Evolutionary conservation across 139 green algal genomes (phyloP).

Genomic region (Trebouxia sp.): DNA sequence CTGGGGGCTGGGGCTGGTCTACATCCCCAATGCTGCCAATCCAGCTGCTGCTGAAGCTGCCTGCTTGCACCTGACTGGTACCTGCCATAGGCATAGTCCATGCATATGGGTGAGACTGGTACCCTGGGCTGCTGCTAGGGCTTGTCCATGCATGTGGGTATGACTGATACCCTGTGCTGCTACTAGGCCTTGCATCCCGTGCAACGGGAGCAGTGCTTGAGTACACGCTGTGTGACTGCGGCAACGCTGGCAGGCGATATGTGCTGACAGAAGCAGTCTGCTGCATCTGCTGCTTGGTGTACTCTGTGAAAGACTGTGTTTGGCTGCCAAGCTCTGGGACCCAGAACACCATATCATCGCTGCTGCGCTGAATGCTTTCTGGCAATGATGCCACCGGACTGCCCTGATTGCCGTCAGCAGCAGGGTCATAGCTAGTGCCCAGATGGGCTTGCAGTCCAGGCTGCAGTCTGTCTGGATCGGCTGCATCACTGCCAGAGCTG

Average conservation of each 20-base stretch:
- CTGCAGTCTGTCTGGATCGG: no score
- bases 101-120: not conserved
- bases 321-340: conserved; percentile 1
- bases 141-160: not conserved
- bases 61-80: no score
- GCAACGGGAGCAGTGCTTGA: no score
- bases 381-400: no score
- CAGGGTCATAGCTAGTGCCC: no score
- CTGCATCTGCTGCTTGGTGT: conserved; percentile 11
- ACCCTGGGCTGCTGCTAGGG: not conserved
- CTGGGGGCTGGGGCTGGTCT: not conserved
- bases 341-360: not conserved
- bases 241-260: no score
- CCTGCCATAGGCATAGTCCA: no score
- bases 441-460: no score
- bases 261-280: not conserved
- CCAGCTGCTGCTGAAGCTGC: not conserved
- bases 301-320: not conserved
- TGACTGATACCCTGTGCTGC: not conserved
- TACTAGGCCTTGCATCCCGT: not conserved
- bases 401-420: no score
- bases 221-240: no score
- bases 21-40: not conserved
- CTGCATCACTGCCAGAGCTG: conserved; percentile 16
- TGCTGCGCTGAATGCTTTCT: not conserved